phyloP scores from a whole-genome alignment of 2,329 filamentous ascomycete genomes.

The Colletotrichum caudatum region DNA sequence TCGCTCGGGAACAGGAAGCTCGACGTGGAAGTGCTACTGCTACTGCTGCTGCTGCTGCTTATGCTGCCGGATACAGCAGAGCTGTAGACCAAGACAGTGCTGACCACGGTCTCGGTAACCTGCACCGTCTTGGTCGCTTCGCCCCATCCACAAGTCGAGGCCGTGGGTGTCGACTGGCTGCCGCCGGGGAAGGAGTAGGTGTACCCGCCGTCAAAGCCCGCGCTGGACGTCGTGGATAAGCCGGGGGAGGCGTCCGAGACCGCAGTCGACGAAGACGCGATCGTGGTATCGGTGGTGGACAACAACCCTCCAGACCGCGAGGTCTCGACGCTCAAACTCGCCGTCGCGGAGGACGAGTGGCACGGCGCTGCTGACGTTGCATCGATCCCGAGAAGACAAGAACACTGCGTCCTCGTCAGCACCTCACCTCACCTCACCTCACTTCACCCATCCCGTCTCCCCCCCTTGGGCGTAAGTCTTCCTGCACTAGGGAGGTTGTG shows the following conservation, averaged over 20 bases:
- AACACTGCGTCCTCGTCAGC: slow-evolving; percentile 28
- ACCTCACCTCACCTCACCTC: too few species aligned
- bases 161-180: background rate
- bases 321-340: background rate
- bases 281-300: too few species aligned
- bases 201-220: slow-evolving; percentile 12
- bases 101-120: slow-evolving; percentile 28
- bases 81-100: slow-evolving; percentile 16
- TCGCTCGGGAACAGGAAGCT: background rate
- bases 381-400: slow-evolving; percentile 25
- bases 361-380: background rate
- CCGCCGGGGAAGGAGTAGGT: slow-evolving; percentile 16
- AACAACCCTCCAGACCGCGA: background rate
- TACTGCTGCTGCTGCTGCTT: background rate
- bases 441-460: too few species aligned
- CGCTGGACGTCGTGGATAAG: background rate
- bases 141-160: background rate
- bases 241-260: background rate
- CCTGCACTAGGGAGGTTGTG: too few species aligned
- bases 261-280: background rate
- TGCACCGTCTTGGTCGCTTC: slow-evolving; percentile 22
- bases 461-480: background rate
- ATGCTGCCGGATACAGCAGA: background rate
- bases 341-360: background rate
- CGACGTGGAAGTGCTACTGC: background rate